Conservation (phyloP, 2,329 filamentous ascomycete species). For the Arthroderma sp. region DNA sequence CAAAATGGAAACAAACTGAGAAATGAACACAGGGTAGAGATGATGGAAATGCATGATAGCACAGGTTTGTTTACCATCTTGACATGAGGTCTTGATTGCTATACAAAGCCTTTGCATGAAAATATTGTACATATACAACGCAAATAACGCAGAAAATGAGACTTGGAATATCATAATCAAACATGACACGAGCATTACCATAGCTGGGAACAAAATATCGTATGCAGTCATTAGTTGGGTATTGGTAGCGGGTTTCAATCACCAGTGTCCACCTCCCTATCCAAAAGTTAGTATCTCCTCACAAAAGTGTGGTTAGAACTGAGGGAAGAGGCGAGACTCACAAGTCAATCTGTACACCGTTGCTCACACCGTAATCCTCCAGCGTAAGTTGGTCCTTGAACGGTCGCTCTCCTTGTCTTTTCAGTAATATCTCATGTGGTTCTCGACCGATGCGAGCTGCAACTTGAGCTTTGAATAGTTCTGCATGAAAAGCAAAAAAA, state of each 20-base stretch:
- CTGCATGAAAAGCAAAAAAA: constrained; percentile 14
- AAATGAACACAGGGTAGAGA: neutral
- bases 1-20: neutral
- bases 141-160: too few species aligned
- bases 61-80: neutral
- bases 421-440: constrained; percentile 80
- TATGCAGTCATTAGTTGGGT: too few species aligned
- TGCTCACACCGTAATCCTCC: constrained; percentile 87
- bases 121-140: too few species aligned
- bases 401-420: constrained; percentile 79
- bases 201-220: too few species aligned
- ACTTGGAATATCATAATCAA: too few species aligned
- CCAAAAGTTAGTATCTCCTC: constrained; percentile 15
- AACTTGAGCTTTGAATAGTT: constrained; percentile 81
- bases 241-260: constrained; percentile 18
- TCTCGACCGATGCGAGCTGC: constrained; percentile 78
- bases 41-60: constrained; percentile 1
- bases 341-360: constrained; percentile 55
- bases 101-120: too few species aligned
- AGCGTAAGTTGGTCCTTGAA: constrained; percentile 84
- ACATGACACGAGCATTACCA: too few species aligned
- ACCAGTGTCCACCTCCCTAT: constrained; percentile 35
- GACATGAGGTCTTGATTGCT: too few species aligned
- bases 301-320: neutral
- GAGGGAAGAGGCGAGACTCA: constrained; percentile 14